Conservation (phyloP, 345 rosid genomes). For the Garcia nutans region DNA sequence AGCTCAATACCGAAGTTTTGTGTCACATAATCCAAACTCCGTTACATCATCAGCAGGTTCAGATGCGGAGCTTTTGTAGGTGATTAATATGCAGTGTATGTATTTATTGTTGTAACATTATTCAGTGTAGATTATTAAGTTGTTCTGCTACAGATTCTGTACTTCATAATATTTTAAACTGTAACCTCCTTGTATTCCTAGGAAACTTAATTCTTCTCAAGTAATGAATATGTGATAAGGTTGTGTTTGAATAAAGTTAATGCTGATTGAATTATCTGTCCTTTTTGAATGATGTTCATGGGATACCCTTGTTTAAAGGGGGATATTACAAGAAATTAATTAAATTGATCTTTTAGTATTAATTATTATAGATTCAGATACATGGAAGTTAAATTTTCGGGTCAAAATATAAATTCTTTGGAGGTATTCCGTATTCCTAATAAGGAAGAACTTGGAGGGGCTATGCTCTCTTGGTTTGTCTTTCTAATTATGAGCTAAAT, state of each 20-base stretch:
- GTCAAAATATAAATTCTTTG: background rate
- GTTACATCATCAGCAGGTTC: background rate
- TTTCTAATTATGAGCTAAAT: too few relatives aligned
- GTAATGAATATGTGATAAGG: slow-evolving; percentile 4
- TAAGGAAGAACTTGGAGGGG: too few relatives aligned
- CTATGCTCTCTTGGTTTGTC: too few relatives aligned
- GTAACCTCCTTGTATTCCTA: background rate
- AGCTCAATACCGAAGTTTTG: slow-evolving; percentile 2
- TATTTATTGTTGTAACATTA: slow-evolving; percentile 10
- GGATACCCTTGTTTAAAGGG: background rate
- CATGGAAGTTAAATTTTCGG: background rate
- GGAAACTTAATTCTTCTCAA: background rate
- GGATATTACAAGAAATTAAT: background rate
- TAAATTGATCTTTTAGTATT: background rate
- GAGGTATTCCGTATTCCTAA: too few relatives aligned
- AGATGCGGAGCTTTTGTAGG: slow-evolving; percentile 1
- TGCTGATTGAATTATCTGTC: slow-evolving; percentile 1
- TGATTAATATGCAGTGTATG: background rate
- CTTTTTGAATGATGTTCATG: background rate
- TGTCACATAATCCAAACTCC: background rate
- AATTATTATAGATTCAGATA: background rate
- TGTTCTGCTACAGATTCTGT: slow-evolving; percentile 9
- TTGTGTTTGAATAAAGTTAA: background rate
- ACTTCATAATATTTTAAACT: background rate
- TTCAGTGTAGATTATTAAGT: slow-evolving; percentile 14